Conservation (phyloP, 345 rosid genomes). For the Eucalyptus pauciflora region DNA sequence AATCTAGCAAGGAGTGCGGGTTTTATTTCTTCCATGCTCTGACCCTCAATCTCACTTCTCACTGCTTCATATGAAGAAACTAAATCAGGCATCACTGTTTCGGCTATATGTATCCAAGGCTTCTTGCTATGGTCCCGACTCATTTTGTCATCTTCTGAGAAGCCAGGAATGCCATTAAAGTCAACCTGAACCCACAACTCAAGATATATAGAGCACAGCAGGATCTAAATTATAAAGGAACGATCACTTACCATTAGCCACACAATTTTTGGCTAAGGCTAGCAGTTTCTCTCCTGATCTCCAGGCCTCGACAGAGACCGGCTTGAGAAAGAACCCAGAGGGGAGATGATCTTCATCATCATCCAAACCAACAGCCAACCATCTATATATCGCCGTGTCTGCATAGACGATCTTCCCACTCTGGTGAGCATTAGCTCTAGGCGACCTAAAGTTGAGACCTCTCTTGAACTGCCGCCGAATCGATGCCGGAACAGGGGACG, state of each 20-base stretch:
- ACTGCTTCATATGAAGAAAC: background rate
- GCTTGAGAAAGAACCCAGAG: background rate
- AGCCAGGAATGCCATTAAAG: background rate
- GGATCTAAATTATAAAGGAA: background rate
- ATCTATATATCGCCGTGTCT: background rate
- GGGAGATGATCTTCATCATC: background rate
- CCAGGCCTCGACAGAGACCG: background rate
- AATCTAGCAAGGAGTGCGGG: slow-evolving; percentile 7
- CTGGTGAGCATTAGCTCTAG: background rate
- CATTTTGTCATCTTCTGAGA: background rate
- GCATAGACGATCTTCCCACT: background rate
- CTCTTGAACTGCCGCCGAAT: background rate
- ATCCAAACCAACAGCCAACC: slow-evolving; percentile 4
- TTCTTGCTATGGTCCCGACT: background rate
- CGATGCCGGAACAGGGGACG: background rate
- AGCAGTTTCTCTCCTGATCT: slow-evolving; percentile 16
- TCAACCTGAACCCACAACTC: background rate
- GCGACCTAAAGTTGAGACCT: background rate
- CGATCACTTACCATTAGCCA: slow-evolving; percentile 7
- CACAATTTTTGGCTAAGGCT: slow-evolving; percentile 14
- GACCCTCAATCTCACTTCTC: background rate
- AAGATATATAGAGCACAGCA: background rate
- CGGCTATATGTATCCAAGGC: slow-evolving; percentile 3
- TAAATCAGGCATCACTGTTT: slow-evolving; percentile 3
- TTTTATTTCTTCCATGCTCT: background rate